Evolutionary conservation across 2,329 filamentous ascomycete species (phyloP), one percentile per base, ranked within the genome.

Genomic region (Monosporascus sp.): DNA sequence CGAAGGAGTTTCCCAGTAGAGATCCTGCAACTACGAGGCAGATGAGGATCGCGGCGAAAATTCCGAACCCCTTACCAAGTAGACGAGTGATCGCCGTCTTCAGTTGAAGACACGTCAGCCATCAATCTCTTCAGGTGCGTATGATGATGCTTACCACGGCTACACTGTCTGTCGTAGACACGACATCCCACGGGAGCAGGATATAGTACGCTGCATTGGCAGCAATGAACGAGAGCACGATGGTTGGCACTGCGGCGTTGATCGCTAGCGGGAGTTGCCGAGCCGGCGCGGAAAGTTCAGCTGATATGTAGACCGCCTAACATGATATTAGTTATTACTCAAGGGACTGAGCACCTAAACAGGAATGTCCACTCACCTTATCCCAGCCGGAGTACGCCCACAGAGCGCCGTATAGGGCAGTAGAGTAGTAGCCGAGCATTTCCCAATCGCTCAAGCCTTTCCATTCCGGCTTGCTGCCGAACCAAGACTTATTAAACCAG

Each of bases 381-480:
- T 86, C 83, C 83, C 83, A 87, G 0, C 83, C 83, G 0, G 80
- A 83, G 54, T 85, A 87, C 0, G 80, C 83, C 83, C 82, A 87
- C 0, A 86, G 63, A 0, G 80, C 81, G 0, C 78, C 83, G 58
- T 86, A 86, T 1, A 86, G 70, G 0, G 83, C 83, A 1, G 81
- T 76, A 3, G 80, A 82, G 52, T 79, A 79, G 58, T 85, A 79
- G 0, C 83, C 83, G 25, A 85, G 74, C 11, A 80, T 72, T 52
- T 83, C 80, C 83, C 83, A 86, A 27, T 72, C 65, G 5, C 74
- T 69, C 43, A 86, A 59, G 1, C 62, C 56, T 0, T 63, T 62
- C 80, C 80, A 83, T 39, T 79, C 72, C 0, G 74, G 79, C 31
- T 68, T 67, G 11, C 66, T 72, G 0, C 67, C 70, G 55, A 86